Conservation (phyloP, 495 filamentous ascomycete genomes). For the Xylaria longipes region DNA sequence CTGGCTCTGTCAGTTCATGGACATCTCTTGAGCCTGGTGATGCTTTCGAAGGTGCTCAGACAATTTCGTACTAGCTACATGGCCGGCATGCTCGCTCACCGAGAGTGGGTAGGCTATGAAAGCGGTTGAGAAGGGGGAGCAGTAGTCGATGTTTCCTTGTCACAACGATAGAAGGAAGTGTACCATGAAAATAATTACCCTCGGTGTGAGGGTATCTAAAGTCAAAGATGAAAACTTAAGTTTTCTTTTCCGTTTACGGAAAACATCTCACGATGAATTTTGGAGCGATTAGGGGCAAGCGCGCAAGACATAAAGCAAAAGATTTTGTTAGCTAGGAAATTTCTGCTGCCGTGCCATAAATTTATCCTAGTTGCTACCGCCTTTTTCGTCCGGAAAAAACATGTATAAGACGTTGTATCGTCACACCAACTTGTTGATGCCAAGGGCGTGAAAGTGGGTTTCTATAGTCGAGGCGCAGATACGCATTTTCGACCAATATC, state of each 20-base stretch:
- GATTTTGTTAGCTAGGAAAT: neutral
- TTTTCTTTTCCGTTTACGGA: neutral
- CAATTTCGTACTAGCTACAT: conserved; percentile 54
- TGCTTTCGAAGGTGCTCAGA: conserved; percentile 88
- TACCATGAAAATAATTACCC: neutral
- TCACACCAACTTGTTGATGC: neutral
- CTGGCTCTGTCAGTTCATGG: conserved; percentile 82
- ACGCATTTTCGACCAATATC: conserved; percentile 18
- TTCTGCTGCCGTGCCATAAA: neutral
- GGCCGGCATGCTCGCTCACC: neutral
- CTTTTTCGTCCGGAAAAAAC: neutral
- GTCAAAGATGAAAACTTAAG: neutral
- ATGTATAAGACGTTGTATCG: neutral
- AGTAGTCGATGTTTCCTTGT: neutral
- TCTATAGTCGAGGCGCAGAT: neutral
- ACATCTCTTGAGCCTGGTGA: conserved; percentile 84
- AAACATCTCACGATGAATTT: neutral
- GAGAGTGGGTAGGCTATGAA: conserved; percentile 20
- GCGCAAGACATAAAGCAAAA: no score
- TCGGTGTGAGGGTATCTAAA: neutral
- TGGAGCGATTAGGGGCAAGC: neutral
- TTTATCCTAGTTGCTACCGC: neutral
- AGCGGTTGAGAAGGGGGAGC: neutral
- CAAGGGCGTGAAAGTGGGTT: no score
- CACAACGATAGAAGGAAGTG: neutral